A percentile compares a stretch with the other conserved stretches of the same genome.
Evolutionary conservation across 768 basidiomycete genomes (phyloP).

Genomic region (Pleurotus citrinopileatus): DNA sequence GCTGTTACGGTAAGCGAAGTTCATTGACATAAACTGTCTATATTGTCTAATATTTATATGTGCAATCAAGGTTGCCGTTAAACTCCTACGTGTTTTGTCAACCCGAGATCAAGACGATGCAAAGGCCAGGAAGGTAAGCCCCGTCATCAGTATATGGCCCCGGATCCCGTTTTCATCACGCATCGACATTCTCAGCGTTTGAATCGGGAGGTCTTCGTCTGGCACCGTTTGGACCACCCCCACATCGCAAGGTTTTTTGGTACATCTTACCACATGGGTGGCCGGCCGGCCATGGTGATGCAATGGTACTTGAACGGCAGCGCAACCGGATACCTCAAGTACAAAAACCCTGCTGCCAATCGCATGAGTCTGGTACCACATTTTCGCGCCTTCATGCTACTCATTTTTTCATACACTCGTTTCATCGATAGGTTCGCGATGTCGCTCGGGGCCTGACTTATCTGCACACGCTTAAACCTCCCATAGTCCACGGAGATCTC

Average conservation of each 20-base stretch:
- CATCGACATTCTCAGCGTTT: conserved; percentile 26
- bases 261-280: conserved; percentile 29
- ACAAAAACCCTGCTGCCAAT: conserved; percentile 13
- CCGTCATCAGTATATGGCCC: background rate
- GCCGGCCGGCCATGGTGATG: conserved; percentile 35
- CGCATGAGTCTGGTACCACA: conserved; percentile 17
- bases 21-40: background rate
- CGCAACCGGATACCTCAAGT: conserved; percentile 19
- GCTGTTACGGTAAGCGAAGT: background rate
- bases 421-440: conserved; percentile 29
- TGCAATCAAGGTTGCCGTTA: conserved; percentile 21
- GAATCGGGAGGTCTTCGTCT: conserved; percentile 37
- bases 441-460: conserved; percentile 34
- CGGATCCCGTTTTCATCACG: background rate
- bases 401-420: background rate
- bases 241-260: conserved; percentile 42
- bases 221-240: conserved; percentile 35
- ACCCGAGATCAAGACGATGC: conserved; percentile 15
- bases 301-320: conserved; percentile 34
- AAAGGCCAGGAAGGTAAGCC: conserved; percentile 17
- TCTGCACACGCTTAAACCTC: conserved; percentile 34
- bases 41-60: too few relatives aligned
- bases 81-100: conserved; percentile 22
- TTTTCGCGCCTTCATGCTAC: background rate
- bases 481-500: conserved; percentile 41